Conservation (phyloP, 192 early-diverging fungal genomes). For the Coemansia sp. region DNA sequence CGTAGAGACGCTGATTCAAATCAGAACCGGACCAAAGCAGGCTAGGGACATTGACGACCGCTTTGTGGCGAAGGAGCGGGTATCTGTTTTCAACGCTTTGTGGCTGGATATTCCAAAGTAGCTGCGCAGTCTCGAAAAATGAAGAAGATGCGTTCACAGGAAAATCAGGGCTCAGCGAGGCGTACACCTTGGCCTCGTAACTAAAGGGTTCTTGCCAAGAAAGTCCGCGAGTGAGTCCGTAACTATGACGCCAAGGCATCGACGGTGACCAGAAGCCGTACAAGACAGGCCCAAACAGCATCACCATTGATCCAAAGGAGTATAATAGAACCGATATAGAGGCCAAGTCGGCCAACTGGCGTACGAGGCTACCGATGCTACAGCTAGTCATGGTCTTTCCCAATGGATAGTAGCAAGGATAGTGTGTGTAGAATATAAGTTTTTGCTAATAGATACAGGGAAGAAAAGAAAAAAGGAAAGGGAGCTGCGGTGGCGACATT, state of each 20-base stretch:
- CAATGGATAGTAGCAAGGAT: neutral
- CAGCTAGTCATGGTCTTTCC: neutral
- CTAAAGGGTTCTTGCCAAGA: slow-evolving; percentile 18
- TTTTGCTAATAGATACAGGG: neutral
- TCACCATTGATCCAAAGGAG: neutral
- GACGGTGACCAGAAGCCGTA: neutral
- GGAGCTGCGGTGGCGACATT: neutral
- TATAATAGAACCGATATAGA: neutral
- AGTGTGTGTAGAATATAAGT: neutral
- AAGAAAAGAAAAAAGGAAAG: neutral
- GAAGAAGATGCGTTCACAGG: neutral
- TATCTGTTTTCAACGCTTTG: slow-evolving; percentile 14
- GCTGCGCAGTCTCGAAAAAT: slow-evolving; percentile 17
- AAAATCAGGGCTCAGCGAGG: neutral
- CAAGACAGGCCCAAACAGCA: neutral
- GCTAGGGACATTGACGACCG: neutral
- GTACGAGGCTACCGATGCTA: neutral
- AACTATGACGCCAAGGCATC: neutral
- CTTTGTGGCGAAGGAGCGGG: slow-evolving; percentile 6
- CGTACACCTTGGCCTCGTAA: slow-evolving; percentile 10
- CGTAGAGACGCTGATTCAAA: slow-evolving; percentile 2
- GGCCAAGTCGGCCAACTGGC: neutral
- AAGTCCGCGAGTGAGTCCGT: neutral
- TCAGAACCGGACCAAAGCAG: neutral
- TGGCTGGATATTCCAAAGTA: neutral